Base-by-base conservation (phyloP, 108 stramenopile genomes). In the Cyclotella baltica region DNA sequence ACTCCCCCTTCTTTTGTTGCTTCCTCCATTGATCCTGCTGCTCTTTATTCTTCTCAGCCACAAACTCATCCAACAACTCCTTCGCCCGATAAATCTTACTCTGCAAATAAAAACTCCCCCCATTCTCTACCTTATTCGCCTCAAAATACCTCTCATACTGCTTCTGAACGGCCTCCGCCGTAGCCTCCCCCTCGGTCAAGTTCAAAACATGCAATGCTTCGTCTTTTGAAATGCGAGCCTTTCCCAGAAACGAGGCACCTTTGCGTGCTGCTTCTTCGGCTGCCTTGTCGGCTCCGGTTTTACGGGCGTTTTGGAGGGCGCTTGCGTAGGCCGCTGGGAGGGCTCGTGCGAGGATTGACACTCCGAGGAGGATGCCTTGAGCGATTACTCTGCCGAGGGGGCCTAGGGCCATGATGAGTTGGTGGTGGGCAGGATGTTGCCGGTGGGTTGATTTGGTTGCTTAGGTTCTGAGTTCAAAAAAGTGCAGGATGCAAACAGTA, bases 51-150 rank as follows among this genome's bases (percentile, higher is more conserved):
- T 92, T 88, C 62, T 93, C 93, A 38, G 76, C 72, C 15, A 87
- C 70, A 62, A 85, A 93, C 62, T 94, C 91, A 20, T 86, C 81
- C 70, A 99, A 72, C 59, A 93, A 75, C 84, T 99, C 98, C 74
- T 94, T 95, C 10, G 98, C 98, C 35, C 98, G 83, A 81, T 86
- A 96, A 22, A 99, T 83, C 85, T 99, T 99, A 46, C 95, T 96
- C 87, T 99, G 98, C 80, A 99, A 80, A 81, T 99, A 99, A 85
- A 99, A 99, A 53, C 91, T 93, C 35, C 98, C 98, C 25, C 98
- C 98, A 33, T 98, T 98, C 28, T 77, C 72, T 9, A 97, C 93
- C 62, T 88, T 93, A 81, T 99, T 99, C 43, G 94, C 93, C 20
- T 82, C 92, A 86, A 97, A 98, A 72, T 95, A 96, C 78, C 83